phyloP scores from a whole-genome alignment of 208 protist species.

The Wallacemonas sp. region DNA sequence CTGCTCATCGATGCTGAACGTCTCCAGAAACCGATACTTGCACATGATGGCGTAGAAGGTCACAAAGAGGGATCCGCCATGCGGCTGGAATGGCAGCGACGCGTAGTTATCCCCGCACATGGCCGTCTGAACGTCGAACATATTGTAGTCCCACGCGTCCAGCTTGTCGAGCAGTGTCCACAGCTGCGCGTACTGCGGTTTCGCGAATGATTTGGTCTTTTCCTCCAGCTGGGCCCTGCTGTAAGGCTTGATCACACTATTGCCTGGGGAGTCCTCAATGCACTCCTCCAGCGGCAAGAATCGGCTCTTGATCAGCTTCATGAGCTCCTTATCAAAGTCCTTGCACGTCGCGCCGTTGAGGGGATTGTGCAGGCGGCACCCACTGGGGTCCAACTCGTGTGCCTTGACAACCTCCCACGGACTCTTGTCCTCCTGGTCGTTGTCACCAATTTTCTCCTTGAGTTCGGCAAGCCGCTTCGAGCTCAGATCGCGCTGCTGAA shows the following conservation, averaged over 20 bases:
- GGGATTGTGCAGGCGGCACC: slow-evolving; percentile 54
- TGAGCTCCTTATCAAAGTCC: slow-evolving; percentile 67
- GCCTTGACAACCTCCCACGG: slow-evolving; percentile 43
- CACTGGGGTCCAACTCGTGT: slow-evolving; percentile 32
- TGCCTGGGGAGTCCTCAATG: slow-evolving; percentile 35
- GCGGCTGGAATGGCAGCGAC: slow-evolving; percentile 50
- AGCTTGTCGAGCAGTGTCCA: slow-evolving; percentile 73
- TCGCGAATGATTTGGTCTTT: slow-evolving; percentile 32
- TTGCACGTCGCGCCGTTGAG: slow-evolving; percentile 72
- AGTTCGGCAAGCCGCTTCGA: slow-evolving; percentile 67
- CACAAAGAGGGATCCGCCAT: slow-evolving; percentile 83
- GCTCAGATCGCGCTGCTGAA: slow-evolving; percentile 46
- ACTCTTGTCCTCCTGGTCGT: slow-evolving; percentile 34
- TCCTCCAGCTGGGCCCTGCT: slow-evolving; percentile 44
- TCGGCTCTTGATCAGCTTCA: slow-evolving; percentile 86
- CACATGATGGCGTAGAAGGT: slow-evolving; percentile 89
- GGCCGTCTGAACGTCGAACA: slow-evolving; percentile 77
- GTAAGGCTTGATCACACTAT: slow-evolving; percentile 74
- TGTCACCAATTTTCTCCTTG: slow-evolving; percentile 33
- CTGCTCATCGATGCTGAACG: slow-evolving; percentile 92
- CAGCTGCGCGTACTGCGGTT: slow-evolving; percentile 41
- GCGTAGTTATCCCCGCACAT: slow-evolving; percentile 81
- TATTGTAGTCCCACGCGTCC: slow-evolving; percentile 87
- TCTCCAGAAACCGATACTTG: slow-evolving; percentile 81
- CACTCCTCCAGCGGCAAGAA: slow-evolving; percentile 56